Percentiles rank a stretch among this genome's conserved stretches.
Conservation (phyloP, 1,284 basidiomycete genomes). For the Malassezia nana region DNA sequence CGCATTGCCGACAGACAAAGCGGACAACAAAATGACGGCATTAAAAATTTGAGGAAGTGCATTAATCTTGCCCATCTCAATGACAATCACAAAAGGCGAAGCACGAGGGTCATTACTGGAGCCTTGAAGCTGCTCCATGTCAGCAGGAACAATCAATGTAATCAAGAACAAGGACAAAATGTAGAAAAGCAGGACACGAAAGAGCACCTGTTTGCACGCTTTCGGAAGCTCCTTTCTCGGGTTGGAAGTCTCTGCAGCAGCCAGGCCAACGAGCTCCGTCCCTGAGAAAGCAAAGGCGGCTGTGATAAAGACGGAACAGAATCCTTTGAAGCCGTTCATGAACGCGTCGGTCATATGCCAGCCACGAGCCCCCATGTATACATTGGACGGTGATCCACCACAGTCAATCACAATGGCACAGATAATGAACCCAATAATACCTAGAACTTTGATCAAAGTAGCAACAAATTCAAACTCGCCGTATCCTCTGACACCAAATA, state of each 20-base stretch:
- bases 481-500: conserved; percentile 44
- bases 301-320: conserved; percentile 27
- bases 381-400: conserved; percentile 32
- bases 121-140: conserved; percentile 18
- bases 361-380: conserved; percentile 21
- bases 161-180: conserved; percentile 53
- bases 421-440: conserved; percentile 44
- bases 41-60: conserved; percentile 52
- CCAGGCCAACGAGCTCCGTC: conserved; percentile 57
- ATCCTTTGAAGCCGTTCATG: conserved; percentile 32
- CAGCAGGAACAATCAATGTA: conserved; percentile 54
- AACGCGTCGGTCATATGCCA: conserved; percentile 25
- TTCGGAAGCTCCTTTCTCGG: conserved; percentile 50
- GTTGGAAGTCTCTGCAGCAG: conserved; percentile 56
- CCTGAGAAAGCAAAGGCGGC: conserved; percentile 32
- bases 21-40: conserved; percentile 49
- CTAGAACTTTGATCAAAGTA: conserved; percentile 40
- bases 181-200: conserved; percentile 52
- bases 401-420: conserved; percentile 38
- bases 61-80: conserved; percentile 49
- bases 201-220: conserved; percentile 50
- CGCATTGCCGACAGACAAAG: conserved; percentile 49
- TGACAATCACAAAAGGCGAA: conserved; percentile 53
- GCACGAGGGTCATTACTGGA: conserved; percentile 42
- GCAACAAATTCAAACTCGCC: conserved; percentile 42